Evolutionary conservation across 768 basidiomycete species (phyloP).

Genomic region (Fistulinella prunicolor): DNA sequence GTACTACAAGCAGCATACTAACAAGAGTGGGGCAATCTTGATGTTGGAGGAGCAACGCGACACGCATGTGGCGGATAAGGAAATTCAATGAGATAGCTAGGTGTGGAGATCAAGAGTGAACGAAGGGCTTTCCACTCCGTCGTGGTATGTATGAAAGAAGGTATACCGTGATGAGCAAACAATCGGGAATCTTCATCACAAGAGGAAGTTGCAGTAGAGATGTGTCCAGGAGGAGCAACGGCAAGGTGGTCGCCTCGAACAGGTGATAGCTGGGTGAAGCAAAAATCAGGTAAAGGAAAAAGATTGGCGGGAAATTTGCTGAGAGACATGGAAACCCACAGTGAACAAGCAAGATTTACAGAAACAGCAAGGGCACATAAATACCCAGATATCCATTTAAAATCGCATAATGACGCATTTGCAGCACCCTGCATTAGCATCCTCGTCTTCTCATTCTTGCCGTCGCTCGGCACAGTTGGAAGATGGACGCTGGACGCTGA

Average conservation of each 20-base stretch:
- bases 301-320: slow-evolving; percentile 1
- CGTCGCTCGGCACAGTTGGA: slow-evolving; percentile 25
- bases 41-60: slow-evolving; percentile 9
- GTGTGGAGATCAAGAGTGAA: slow-evolving; percentile 12
- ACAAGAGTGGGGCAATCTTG: slow-evolving; percentile 18
- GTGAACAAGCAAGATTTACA: slow-evolving; percentile 22
- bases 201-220: not conserved
- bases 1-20: slow-evolving; percentile 26
- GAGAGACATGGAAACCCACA: slow-evolving; percentile 12
- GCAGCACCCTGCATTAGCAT: slow-evolving; percentile 60
- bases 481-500: slow-evolving; percentile 31
- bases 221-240: slow-evolving; percentile 1
- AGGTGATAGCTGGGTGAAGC: slow-evolving; percentile 5
- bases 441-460: slow-evolving; percentile 39
- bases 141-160: slow-evolving; percentile 19
- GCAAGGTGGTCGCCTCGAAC: slow-evolving; percentile 15
- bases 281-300: not conserved
- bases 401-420: slow-evolving; percentile 84
- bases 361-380: slow-evolving; percentile 23
- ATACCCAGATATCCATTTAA: slow-evolving; percentile 16
- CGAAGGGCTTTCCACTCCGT: slow-evolving; percentile 19
- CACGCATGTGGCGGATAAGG: too few species aligned
- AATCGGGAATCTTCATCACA: slow-evolving; percentile 16
- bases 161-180: slow-evolving; percentile 23
- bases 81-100: slow-evolving; percentile 15